Evolutionary conservation across 192 early-diverging fungal species (phyloP), one percentile per base, ranked within the genome.

Genomic region (Thoreauomyces humboldtii): DNA sequence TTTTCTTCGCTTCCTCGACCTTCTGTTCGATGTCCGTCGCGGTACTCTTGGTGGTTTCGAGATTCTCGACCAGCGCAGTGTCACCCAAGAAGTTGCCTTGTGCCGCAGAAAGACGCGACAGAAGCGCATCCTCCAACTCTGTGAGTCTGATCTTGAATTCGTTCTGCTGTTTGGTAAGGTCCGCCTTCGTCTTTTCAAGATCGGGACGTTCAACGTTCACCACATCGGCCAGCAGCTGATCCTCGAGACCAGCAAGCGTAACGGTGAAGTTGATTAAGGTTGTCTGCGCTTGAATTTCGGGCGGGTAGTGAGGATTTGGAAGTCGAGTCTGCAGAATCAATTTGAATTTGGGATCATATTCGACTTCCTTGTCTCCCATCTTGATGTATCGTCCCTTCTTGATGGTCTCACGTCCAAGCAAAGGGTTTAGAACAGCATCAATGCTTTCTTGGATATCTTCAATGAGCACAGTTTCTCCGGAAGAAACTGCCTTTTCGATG

Each of bases 351-450:
- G 76, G 83, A 51, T 86, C 81, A 62, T 86, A 86, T 55, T 86
- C 85, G 19, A 86, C 83, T 77, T 86, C 85, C 54, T 86, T 86
- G 72, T 86, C 85, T 37, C 85, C 85, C 79, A 86, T 84, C 34
- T 86, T 86, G 55, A 86, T 83, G 62, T 82, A 85, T 51, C 70
- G 59, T 2, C 85, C 85, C 56, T 86, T 86, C 52, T 86, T 86
- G 66, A 86, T 86, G 15, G 82, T 85, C 70, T 86, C 81, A 17
- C 83, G 76, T 72, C 85, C 83, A 24, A 86, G 73, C 4, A 86
- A 44, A 9, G 82, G 81, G 54, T 86, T 84, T 2, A 86, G 67
- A n/a, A 86, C 83, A 15, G 85, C 65, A 62, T 86, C 85, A 41
- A 86, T 86, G 42, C 73, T 73, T 46, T 81, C 79, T 15, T 69